Conservation (phyloP, 495 filamentous ascomycete genomes). For the Oleoguttula mirabilis region DNA sequence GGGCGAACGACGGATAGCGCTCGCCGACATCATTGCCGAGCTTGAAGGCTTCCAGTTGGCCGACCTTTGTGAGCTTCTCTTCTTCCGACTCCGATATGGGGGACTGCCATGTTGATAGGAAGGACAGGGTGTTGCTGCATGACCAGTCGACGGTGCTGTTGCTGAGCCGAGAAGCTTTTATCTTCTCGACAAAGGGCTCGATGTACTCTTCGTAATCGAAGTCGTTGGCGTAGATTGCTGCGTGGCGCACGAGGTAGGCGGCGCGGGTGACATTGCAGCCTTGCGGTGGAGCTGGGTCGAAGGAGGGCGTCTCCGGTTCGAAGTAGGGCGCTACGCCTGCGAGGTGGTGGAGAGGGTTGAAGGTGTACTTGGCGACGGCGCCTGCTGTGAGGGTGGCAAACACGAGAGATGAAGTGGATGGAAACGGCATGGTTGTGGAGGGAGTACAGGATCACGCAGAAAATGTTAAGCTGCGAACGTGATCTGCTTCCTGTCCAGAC, state of each 20-base stretch:
- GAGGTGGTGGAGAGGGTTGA: slow-evolving; percentile 39
- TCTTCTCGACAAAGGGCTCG: slow-evolving; percentile 36
- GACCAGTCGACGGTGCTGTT: slow-evolving; percentile 28
- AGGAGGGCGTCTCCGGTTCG: slow-evolving; percentile 35
- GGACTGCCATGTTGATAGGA: slow-evolving; percentile 32
- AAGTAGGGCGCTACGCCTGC: slow-evolving; percentile 39
- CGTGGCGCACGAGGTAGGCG: slow-evolving; percentile 36
- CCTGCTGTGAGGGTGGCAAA: too few species aligned
- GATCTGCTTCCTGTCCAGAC: too few species aligned
- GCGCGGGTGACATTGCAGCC: slow-evolving; percentile 34
- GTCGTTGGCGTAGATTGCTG: slow-evolving; percentile 40
- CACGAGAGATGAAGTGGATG: too few species aligned
- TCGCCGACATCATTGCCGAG: slow-evolving; percentile 28
- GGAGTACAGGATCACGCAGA: too few species aligned
- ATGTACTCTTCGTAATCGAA: slow-evolving; percentile 39
- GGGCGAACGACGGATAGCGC: slow-evolving; percentile 33
- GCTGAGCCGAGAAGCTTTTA: too few species aligned
- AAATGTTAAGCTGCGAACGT: too few species aligned
- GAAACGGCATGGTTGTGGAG: too few species aligned
- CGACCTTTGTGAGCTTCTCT: slow-evolving; percentile 34
- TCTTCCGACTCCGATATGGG: slow-evolving; percentile 36
- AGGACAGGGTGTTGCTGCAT: slow-evolving; percentile 27
- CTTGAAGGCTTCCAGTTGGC: slow-evolving; percentile 34
- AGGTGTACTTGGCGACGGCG: too few species aligned
- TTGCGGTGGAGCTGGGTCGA: slow-evolving; percentile 22